phyloP scores from a whole-genome alignment of 805 yeast species.

The Candida chauliodis region DNA sequence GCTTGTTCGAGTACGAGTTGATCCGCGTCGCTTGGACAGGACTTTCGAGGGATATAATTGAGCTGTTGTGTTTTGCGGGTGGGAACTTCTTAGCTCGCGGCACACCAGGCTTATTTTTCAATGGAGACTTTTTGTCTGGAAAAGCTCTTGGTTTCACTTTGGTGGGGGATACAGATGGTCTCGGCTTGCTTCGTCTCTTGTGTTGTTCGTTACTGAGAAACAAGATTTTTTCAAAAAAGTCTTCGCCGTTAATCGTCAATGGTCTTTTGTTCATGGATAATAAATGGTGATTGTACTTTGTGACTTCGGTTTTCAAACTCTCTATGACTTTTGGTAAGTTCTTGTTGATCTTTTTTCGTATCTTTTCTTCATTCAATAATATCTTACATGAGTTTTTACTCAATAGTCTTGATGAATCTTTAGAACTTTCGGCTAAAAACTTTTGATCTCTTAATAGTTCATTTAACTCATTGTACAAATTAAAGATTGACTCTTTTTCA shows the following conservation, averaged over 20 bases:
- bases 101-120: not conserved
- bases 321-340: constrained; percentile 62
- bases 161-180: constrained; percentile 13
- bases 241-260: constrained; percentile 44
- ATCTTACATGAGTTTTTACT: constrained; percentile 77
- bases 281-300: constrained; percentile 43
- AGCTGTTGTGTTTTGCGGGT: constrained; percentile 5
- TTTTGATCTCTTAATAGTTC: constrained; percentile 57
- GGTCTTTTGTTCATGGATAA: constrained; percentile 18
- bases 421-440: constrained; percentile 63
- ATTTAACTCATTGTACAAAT: constrained; percentile 52
- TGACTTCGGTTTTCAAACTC: constrained; percentile 46
- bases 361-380: constrained; percentile 73
- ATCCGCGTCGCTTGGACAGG: constrained; percentile 5
- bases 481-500: constrained; percentile 52
- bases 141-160: constrained; percentile 3
- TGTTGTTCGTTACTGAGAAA: constrained; percentile 26
- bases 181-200: not conserved
- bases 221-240: constrained; percentile 38
- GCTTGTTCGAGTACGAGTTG: constrained; percentile 1
- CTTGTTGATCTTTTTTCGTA: constrained; percentile 63
- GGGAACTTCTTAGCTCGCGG: not conserved
- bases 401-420: constrained; percentile 75
- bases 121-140: constrained; percentile 9
- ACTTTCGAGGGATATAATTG: constrained; percentile 11